Evolutionary conservation across 495 filamentous ascomycete species (phyloP), one percentile per base, ranked within the genome.

Genomic region (Aspergillus ostianus): DNA sequence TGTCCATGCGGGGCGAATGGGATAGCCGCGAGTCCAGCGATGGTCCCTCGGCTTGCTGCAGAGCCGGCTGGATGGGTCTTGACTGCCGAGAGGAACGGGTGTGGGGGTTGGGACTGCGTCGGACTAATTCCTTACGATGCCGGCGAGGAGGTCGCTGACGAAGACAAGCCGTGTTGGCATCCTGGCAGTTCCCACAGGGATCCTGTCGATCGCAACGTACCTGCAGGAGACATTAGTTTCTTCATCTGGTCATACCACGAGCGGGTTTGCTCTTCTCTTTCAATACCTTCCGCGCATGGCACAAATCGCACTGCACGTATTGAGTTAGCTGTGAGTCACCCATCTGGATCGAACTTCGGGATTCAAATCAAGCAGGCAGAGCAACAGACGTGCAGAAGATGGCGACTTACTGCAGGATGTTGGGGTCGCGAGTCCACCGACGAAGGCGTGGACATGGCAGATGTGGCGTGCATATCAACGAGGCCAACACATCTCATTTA

Each of bases 111-210:
- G 20, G 23, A 49, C n/a, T 51, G 23, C 13, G 26, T 6, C 13
- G 44, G 18, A 44, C 21, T 30, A 51, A 21, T 51, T 51, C 49
- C 26, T 62, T 62, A 1, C 49, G 60, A 9, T 58, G 55, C 2
- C 57, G 65, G 44, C 55, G 56, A 21, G 49, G 48, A 27, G 36
- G 18, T 41, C 58, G 48, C n/a, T 41, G 46, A 19, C 58, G 56
- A n/a, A 29, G 53, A 44, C 66, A 68, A 0, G 47, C 18, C 0
- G 57, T 23, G 18, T 56, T 59, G 53, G 59, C 57, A 51, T 68
- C 66, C 20, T 54, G 58, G 47, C 66, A 68, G 56, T 68, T 65
- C 9, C 63, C 60, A 60, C 66, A 68, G 27, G 66, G 66, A 20
- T 61, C 48, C 18, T 55, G 51, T 41, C 66, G 32, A 56, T 68